phyloP scores from a whole-genome alignment of 208 protist genomes.

The Endotrypanum monterogeii region DNA sequence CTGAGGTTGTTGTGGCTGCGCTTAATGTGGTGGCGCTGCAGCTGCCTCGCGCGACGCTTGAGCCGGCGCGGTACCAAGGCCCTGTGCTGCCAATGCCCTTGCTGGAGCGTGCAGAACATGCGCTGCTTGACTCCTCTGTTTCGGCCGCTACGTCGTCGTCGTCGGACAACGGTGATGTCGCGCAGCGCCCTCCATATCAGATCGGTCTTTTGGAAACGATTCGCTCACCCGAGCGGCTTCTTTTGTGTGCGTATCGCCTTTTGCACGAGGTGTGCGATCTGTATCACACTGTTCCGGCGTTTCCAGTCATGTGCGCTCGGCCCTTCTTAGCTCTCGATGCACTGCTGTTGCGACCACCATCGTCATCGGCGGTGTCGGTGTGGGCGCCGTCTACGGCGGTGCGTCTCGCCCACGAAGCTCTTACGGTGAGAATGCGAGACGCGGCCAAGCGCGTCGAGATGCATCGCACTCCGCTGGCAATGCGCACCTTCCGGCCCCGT shows the following conservation, averaged over 20 bases:
- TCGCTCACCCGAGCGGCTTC: conserved; percentile 33
- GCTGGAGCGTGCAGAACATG: conserved; percentile 45
- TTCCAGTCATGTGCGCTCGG: conserved; percentile 49
- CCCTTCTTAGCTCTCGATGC: conserved; percentile 51
- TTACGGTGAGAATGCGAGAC: conserved; percentile 34
- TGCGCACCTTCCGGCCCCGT: conserved; percentile 84
- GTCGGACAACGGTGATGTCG: background rate
- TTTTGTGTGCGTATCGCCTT: conserved; percentile 70
- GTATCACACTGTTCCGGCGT: conserved; percentile 47
- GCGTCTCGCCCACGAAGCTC: conserved; percentile 48
- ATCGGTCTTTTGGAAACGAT: conserved; percentile 39
- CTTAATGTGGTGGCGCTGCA: conserved; percentile 80
- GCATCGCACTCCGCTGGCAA: conserved; percentile 73
- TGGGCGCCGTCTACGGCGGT: conserved; percentile 45
- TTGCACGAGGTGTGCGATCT: conserved; percentile 50
- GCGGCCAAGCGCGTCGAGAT: conserved; percentile 24
- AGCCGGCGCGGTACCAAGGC: conserved; percentile 65
- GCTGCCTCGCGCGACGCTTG: conserved; percentile 49
- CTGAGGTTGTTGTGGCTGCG: conserved; percentile 62
- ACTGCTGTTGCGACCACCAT: conserved; percentile 26
- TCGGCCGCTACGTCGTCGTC: background rate
- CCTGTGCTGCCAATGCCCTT: conserved; percentile 64
- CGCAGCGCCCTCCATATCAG: conserved; percentile 18
- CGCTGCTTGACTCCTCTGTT: conserved; percentile 25
- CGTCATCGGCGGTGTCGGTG: background rate